Conservation (phyloP, 106 monocot species). For the Apostasia shenzhenica region DNA sequence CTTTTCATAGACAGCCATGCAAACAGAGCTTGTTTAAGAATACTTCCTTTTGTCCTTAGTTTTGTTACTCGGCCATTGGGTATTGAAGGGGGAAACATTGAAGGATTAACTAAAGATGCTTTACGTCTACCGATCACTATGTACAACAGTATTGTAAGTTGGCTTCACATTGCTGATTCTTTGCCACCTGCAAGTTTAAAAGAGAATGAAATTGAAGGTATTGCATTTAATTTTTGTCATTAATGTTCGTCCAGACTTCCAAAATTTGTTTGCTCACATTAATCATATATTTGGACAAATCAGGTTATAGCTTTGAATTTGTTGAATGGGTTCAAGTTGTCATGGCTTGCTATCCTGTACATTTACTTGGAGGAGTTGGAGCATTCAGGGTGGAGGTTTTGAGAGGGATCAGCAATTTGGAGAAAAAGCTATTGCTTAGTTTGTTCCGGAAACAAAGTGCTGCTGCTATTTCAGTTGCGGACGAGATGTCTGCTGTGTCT, state of each 20-base stretch:
- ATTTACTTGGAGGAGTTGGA: conserved; percentile 17
- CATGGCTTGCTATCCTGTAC: conserved; percentile 79
- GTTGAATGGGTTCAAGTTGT: conserved; percentile 80
- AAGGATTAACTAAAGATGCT: conserved; percentile 22
- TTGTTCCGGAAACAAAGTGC: conserved; percentile 60
- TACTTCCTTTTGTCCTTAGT: conserved; percentile 74
- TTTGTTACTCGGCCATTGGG: conserved; percentile 38
- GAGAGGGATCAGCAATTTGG: conserved; percentile 32
- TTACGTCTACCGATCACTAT: conserved; percentile 24
- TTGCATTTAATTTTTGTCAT: conserved; percentile 2
- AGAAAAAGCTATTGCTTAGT: conserved; percentile 43
- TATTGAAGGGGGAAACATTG: conserved; percentile 14
- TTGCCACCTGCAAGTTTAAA: conserved; percentile 31
- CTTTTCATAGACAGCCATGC: conserved; percentile 27
- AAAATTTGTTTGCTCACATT: not conserved
- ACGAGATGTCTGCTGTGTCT: conserved; percentile 11
- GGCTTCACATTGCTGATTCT: conserved; percentile 61
- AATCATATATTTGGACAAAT: not conserved
- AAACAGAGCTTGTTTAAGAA: conserved; percentile 53
- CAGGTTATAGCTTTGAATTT: conserved; percentile 19
- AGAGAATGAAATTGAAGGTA: conserved; percentile 38
- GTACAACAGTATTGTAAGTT: conserved; percentile 31
- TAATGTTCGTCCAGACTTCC: not conserved
- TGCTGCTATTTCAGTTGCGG: not conserved
- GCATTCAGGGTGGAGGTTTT: conserved; percentile 27